Evolutionary conservation across 202 grass and related monocot genomes (phyloP), one percentile per base, ranked within the genome.

Genomic region (Setaria italica): DNA sequence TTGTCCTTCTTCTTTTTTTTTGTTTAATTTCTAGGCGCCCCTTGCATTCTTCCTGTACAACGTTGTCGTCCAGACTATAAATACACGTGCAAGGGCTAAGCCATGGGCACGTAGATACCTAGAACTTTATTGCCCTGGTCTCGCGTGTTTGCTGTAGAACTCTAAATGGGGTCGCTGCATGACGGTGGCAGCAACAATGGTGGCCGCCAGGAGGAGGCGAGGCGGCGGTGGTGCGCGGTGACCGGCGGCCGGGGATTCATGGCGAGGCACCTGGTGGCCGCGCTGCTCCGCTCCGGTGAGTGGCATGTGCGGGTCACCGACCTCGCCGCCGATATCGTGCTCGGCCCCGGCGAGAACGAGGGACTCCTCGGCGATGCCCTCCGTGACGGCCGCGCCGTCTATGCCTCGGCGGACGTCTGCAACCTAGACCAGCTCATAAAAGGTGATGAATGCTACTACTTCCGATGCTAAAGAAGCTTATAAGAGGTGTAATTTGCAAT

Each of bases 241-340:
- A 96, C 94, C 30, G 91, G 94, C 0, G 89, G 91, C 4, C 79
- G 89, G 32, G 94, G 91, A 2, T 93, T 96, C 87, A 84, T 88
- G 76, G 94, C 94, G 25, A 77, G 89, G 46, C 89, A 96, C 69
- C 76, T 93, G 29, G 94, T 96, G n/a, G 75, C 85, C 33, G 85
- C 88, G 59, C 56, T 96, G 39, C 82, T 96, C 53, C 82, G 87
- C 45, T 91, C 91, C 12, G 87, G 81, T 15, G 84, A 75, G 21
- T 96, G 94, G 94, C 66, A 14, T 5, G 90, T 95, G 35, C 90
- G 88, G 47, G 83, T 95, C 72, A 85, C 90, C 6, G 93, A 95
- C 77, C 90, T 92, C 14, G 77, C 39, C 11, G 62, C 90, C 0
- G 50, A 57, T 2, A 56, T 87, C 59, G 35, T 75, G 19, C 81